These are phyloP conservation scores for Ganoderma resinaceum DNA, from an alignment of 1,284 basidiomycete species.

Conservation along the genomic window DNA sequence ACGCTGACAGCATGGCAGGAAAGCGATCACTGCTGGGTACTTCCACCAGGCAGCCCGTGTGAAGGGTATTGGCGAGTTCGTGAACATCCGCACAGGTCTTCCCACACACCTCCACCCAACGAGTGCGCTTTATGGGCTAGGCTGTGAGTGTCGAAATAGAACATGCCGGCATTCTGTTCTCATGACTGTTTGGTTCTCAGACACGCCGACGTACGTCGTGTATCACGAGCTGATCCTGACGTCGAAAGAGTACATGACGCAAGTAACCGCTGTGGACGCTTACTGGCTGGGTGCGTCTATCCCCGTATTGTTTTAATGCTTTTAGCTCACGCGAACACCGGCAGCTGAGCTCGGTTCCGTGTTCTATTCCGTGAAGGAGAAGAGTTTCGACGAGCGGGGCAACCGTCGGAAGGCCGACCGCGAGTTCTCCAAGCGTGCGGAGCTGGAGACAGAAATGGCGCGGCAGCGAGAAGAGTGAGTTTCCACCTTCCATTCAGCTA, in stretches of 20 bases:
- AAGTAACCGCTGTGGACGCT: conserved; percentile 94
- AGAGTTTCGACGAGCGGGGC: conserved; percentile 90
- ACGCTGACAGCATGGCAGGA: conserved; percentile 56
- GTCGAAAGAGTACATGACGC: conserved; percentile 96
- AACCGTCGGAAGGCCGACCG: conserved; percentile 78
- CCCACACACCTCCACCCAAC: conserved; percentile 96
- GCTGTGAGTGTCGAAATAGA: conserved; percentile 64
- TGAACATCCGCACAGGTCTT: conserved; percentile 95
- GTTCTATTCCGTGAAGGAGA: conserved; percentile 95
- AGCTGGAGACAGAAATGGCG: conserved; percentile 91
- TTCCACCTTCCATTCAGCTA: not conserved
- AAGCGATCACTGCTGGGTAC: conserved; percentile 97
- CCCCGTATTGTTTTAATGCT: not conserved
- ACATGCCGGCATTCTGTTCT: conserved; percentile 15
- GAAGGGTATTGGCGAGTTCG: conserved; percentile 99
- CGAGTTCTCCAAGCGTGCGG: conserved; percentile 90
- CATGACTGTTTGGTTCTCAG: conserved; percentile 46
- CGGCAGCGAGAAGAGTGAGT: conserved; percentile 86
- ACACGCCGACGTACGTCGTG: conserved; percentile 95
- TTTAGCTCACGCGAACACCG: conserved; percentile 16
- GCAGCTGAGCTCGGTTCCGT: conserved; percentile 91
- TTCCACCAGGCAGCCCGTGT: conserved; percentile 99
- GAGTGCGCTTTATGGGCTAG: conserved; percentile 94
- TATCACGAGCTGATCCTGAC: conserved; percentile 97
- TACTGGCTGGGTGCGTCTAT: conserved; percentile 84